Evolutionary conservation across 495 filamentous ascomycete species (phyloP).

Genomic region (Aspergillus olivimuriae): DNA sequence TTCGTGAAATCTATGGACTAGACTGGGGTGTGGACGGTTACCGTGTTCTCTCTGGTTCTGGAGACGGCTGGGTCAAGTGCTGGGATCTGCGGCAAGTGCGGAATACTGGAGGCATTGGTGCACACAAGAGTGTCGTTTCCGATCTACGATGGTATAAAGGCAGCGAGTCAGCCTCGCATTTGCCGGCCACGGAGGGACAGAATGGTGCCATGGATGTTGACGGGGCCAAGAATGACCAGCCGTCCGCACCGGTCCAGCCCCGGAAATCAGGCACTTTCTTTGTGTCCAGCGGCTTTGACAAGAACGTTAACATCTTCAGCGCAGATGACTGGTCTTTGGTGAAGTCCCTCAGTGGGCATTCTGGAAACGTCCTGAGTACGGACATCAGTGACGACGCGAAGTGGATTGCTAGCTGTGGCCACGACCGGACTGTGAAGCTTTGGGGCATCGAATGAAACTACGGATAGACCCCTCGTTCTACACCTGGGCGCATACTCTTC

Average conservation of each 20-base stretch:
- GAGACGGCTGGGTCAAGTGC: slow-evolving; percentile 93
- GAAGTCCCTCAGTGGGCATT: slow-evolving; percentile 83
- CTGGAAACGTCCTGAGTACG: slow-evolving; percentile 81
- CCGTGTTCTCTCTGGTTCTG: slow-evolving; percentile 81
- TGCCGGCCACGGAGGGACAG: slow-evolving; percentile 51
- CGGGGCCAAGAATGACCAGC: slow-evolving; percentile 28
- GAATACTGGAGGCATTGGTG: slow-evolving; percentile 76
- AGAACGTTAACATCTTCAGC: slow-evolving; percentile 91
- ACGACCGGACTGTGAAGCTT: slow-evolving; percentile 92
- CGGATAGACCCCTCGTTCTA: no score
- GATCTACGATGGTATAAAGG: slow-evolving; percentile 95
- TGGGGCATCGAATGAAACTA: slow-evolving; percentile 77
- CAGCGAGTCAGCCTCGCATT: slow-evolving; percentile 53
- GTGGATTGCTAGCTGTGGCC: slow-evolving; percentile 90
- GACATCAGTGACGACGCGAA: slow-evolving; percentile 78
- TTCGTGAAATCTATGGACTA: slow-evolving; percentile 84
- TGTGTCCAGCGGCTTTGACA: slow-evolving; percentile 86
- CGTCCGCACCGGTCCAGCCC: slow-evolving; percentile 32
- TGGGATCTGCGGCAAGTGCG: slow-evolving; percentile 93
- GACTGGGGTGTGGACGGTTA: slow-evolving; percentile 92
- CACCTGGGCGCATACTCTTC: no score
- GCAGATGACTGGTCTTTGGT: slow-evolving; percentile 92
- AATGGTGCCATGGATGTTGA: slow-evolving; percentile 54
- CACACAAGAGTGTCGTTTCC: slow-evolving; percentile 85
- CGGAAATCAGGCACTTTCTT: slow-evolving; percentile 81